Evolutionary conservation across 2,329 filamentous ascomycete species (phyloP).

Genomic region (Esteya vermicola): DNA sequence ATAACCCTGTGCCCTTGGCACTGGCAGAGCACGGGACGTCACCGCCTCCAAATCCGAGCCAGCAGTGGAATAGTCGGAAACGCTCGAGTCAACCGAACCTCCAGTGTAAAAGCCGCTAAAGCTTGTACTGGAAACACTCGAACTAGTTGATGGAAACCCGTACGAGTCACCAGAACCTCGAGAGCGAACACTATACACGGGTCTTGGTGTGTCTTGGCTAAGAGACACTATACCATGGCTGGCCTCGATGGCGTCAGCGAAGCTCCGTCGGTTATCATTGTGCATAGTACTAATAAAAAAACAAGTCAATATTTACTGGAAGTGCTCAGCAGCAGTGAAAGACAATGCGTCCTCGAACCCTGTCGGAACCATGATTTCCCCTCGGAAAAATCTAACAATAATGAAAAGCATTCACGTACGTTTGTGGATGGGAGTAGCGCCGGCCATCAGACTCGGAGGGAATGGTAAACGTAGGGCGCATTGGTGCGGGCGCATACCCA

Average conservation of each 20-base stretch:
- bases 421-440: conserved; percentile 21
- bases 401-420: background rate
- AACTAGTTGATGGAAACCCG: conserved; percentile 77
- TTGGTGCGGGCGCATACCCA: conserved; percentile 55
- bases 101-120: conserved; percentile 68
- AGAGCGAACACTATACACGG: conserved; percentile 61
- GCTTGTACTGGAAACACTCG: conserved; percentile 75
- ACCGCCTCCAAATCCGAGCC: conserved; percentile 78
- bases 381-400: background rate
- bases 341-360: no score
- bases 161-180: conserved; percentile 75
- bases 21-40: conserved; percentile 69
- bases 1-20: conserved; percentile 60
- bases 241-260: conserved; percentile 81
- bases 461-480: conserved; percentile 40
- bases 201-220: conserved; percentile 86
- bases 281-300: conserved; percentile 30
- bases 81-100: conserved; percentile 68
- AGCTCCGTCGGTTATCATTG: conserved; percentile 49
- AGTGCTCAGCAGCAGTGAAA: background rate
- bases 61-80: conserved; percentile 85
- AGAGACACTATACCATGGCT: conserved; percentile 90
- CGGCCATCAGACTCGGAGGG: conserved; percentile 1
- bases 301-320: background rate
- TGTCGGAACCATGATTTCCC: no score